Evolutionary conservation across 1,284 basidiomycete genomes (phyloP).

Genomic region (Golubevia sp.): DNA sequence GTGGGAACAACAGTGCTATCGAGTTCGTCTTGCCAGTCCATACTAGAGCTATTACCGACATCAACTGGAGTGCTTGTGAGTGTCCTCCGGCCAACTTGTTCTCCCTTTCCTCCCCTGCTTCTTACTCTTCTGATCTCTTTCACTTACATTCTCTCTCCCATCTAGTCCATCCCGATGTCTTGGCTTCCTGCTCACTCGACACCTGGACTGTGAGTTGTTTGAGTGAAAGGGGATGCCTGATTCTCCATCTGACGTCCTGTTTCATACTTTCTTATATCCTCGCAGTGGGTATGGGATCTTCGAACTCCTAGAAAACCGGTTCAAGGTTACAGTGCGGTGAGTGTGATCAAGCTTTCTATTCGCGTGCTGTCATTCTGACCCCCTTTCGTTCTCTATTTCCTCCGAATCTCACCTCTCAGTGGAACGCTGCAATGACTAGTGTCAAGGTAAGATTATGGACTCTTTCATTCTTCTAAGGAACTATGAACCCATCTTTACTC

Average conservation of each 20-base stretch:
- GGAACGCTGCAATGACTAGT: slow-evolving; percentile 58
- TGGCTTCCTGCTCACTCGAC: slow-evolving; percentile 56
- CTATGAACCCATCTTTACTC: not conserved
- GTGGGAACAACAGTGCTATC: slow-evolving; percentile 16
- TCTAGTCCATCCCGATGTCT: slow-evolving; percentile 53
- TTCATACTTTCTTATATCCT: too few species aligned
- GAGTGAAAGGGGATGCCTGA: too few species aligned
- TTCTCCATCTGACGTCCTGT: too few species aligned
- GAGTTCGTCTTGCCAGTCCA: slow-evolving; percentile 52
- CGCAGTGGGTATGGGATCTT: slow-evolving; percentile 51
- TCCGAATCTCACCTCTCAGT: too few species aligned
- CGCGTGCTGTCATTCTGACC: too few species aligned
- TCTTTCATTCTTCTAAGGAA: slow-evolving; percentile 13
- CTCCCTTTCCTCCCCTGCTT: too few species aligned
- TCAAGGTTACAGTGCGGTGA: slow-evolving; percentile 50
- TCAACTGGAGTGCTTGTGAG: slow-evolving; percentile 59
- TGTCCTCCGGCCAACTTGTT: too few species aligned
- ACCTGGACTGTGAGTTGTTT: slow-evolving; percentile 32
- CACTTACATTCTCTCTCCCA: too few species aligned
- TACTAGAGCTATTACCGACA: slow-evolving; percentile 56
- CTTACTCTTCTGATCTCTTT: too few species aligned
- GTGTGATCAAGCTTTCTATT: too few species aligned
- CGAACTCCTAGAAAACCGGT: slow-evolving; percentile 35
- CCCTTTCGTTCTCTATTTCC: too few species aligned
- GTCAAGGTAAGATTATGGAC: slow-evolving; percentile 49